These are phyloP conservation scores for Cordyceps fumosorosea DNA, from an alignment of 2,329 filamentous ascomycete genomes.

Conservation along the genomic window DNA sequence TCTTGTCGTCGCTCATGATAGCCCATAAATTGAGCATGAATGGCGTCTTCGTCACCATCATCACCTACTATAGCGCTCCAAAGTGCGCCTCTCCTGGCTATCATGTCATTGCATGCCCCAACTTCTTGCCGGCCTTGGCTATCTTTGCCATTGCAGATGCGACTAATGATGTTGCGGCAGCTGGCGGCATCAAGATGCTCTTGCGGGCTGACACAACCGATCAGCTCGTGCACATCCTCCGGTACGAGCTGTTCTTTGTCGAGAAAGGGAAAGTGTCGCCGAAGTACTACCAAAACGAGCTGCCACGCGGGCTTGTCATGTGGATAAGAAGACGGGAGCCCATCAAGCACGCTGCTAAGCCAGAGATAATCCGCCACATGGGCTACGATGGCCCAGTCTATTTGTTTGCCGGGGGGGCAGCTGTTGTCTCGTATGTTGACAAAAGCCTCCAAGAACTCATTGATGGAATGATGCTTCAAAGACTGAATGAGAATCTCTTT, in stretches of 20 bases:
- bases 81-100: not conserved
- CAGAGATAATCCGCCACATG: not conserved
- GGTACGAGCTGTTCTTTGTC: not conserved
- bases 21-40: not conserved
- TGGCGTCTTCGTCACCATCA: not conserved
- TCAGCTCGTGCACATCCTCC: not conserved
- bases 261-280: not conserved
- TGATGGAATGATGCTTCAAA: not conserved
- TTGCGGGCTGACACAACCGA: not conserved
- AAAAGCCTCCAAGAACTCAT: not conserved
- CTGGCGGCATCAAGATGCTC: not conserved
- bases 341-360: not conserved
- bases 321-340: not conserved
- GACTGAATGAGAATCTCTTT: not conserved
- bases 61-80: not conserved
- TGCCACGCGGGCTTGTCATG: not conserved
- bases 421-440: not conserved
- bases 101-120: not conserved
- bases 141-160: not conserved
- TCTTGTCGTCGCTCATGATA: not conserved
- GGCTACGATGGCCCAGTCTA: not conserved
- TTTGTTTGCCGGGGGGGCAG: not conserved
- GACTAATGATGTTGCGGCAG: not conserved
- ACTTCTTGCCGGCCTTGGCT: not conserved
- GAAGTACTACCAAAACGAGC: not conserved